These are phyloP conservation scores for Furcasterigmium sp. DNA, from an alignment of 2,329 filamentous ascomycete species.

Conservation along the genomic window DNA sequence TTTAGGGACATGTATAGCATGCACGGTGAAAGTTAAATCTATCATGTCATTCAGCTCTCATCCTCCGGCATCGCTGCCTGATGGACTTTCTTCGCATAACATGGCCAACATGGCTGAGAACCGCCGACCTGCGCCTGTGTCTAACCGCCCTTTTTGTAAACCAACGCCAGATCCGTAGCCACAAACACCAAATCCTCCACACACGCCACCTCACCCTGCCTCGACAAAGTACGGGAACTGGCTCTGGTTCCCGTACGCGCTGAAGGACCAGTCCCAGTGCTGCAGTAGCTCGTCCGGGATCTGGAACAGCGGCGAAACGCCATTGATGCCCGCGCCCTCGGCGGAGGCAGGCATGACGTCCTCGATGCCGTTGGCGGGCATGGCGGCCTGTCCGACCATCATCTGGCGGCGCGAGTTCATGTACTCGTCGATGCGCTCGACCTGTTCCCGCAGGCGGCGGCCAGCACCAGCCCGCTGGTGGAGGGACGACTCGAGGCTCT, in stretches of 20 bases:
- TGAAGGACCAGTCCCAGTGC: constrained; percentile 4
- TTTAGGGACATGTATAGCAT: too few relatives aligned
- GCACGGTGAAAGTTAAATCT: too few relatives aligned
- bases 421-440: constrained; percentile 18
- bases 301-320: constrained; percentile 3
- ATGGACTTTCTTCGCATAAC: too few relatives aligned
- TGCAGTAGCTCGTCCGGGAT: constrained; percentile 6
- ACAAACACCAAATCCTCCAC: too few relatives aligned
- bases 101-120: too few relatives aligned
- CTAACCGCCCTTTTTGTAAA: too few relatives aligned
- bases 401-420: constrained; percentile 12
- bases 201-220: not conserved
- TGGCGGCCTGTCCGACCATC: too few relatives aligned
- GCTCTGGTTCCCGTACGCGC: constrained; percentile 1
- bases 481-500: constrained; percentile 18
- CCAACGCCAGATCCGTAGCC: too few relatives aligned
- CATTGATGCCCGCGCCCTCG: not conserved
- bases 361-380: too few relatives aligned
- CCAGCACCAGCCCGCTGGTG: constrained; percentile 14
- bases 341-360: not conserved
- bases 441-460: constrained; percentile 15
- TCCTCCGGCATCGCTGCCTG: too few relatives aligned
- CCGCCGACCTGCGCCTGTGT: too few relatives aligned
- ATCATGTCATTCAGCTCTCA: too few relatives aligned
- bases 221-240: constrained; percentile 1